These are phyloP conservation scores for Pisolithus thermaeus DNA, from an alignment of 1,284 basidiomycete species.

Conservation along the genomic window DNA sequence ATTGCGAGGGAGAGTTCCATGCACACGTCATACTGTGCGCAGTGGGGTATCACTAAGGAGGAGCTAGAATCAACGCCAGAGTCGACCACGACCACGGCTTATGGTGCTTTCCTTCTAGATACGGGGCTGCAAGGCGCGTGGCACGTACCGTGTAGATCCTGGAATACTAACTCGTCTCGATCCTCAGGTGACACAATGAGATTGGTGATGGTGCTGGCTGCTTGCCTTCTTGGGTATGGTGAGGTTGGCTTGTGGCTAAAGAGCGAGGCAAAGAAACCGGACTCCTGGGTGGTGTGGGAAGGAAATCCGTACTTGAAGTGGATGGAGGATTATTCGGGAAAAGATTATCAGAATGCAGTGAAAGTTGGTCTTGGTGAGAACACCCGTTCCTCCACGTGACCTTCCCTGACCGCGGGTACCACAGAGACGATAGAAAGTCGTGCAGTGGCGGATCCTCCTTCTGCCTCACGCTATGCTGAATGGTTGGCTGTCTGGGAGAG, in stretches of 20 bases:
- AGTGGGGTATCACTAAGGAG: constrained; percentile 60
- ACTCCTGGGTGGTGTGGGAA: constrained; percentile 52
- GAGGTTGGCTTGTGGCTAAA: constrained; percentile 84
- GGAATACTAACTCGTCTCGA: neutral
- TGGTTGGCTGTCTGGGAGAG: constrained; percentile 75
- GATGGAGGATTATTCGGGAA: constrained; percentile 80
- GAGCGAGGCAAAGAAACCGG: constrained; percentile 43
- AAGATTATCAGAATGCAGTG: constrained; percentile 68
- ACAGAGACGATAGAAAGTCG: constrained; percentile 60
- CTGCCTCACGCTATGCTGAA: constrained; percentile 52
- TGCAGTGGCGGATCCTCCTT: constrained; percentile 62
- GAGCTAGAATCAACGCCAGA: constrained; percentile 64
- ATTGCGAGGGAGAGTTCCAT: constrained; percentile 69
- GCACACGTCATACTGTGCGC: constrained; percentile 66
- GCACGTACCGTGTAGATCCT: neutral
- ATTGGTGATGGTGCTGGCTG: constrained; percentile 75
- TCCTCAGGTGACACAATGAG: constrained; percentile 63
- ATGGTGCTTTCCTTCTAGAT: constrained; percentile 84
- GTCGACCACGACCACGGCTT: constrained; percentile 69
- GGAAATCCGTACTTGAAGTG: constrained; percentile 73
- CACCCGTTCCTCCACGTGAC: neutral
- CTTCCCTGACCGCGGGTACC: neutral
- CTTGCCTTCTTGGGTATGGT: constrained; percentile 92
- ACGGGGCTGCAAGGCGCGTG: constrained; percentile 59
- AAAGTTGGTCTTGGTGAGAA: constrained; percentile 61